Evolutionary conservation across 1,284 basidiomycete genomes (phyloP), one percentile per base, ranked within the genome.

Genomic region (Microbotryum intermedium): DNA sequence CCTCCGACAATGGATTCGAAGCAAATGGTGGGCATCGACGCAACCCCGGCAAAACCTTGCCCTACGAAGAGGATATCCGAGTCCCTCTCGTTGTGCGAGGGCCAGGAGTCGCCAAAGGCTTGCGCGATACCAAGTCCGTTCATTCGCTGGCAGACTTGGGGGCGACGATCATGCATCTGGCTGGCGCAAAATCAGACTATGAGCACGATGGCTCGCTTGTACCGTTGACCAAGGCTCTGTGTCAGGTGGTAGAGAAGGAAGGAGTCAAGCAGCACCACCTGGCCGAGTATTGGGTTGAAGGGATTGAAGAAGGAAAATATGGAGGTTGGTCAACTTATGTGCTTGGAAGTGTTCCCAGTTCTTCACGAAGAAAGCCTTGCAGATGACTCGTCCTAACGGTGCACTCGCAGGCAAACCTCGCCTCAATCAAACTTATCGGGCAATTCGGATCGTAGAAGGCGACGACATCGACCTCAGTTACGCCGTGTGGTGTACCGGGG

Each of bases 401-500:
- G 13, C 18, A 39, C 6, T 11, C 34, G 11, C 34, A 39, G 34
- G 45, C 29, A 7, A 30, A 21, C 5, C 8, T 13, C 47, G 9
- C 21, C 16, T 43, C 1, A 72, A 72, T 53, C 69, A 70, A 53
- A 72, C 70, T 1, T 74, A 74, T 54, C 70, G 72, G 18, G 69
- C 69, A 4, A 54, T 74, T 8, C 70, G 73, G 5, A 61, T 72
- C 6, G 55, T 64, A 42, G 65, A 66, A 21, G 66, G 70, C 11
- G 66, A 70, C 63, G 62, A 64, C 25, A 50, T 59, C 28, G 57
- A 66, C 56, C 71, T 56, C 53, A 66, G 62, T 6, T 74, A 73
- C 61, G 65, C 68, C 0, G 73, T 73, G 25, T 74, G 73, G 73
- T 74, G 73, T 59, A 73, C 72, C 0, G 72, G 73, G 44, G 73